A percentile compares a stretch with the other conserved stretches of the same genome.
Conservation (phyloP, 805 yeast species). For the Starmerella sp. region DNA sequence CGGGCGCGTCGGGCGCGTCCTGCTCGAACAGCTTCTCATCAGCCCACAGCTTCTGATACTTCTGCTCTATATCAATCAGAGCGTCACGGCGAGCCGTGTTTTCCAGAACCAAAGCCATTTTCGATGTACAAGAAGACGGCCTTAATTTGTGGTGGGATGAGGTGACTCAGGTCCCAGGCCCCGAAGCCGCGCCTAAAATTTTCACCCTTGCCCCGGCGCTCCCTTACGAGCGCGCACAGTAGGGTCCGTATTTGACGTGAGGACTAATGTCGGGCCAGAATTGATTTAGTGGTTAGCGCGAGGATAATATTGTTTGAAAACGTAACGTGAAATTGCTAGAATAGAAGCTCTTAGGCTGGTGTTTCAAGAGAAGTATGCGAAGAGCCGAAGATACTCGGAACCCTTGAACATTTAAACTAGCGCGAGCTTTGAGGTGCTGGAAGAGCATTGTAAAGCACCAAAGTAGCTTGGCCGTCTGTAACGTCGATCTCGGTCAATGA, state of each 20-base stretch:
- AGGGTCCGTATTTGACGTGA: too few species aligned
- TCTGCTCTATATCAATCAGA: slow-evolving; percentile 75
- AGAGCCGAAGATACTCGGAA: too few species aligned
- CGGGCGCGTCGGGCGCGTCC: slow-evolving; percentile 65
- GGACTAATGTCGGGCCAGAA: too few species aligned
- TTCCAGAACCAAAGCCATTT: slow-evolving; percentile 27
- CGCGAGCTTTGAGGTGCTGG: too few species aligned
- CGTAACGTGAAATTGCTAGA: too few species aligned
- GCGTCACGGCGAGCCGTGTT: slow-evolving; percentile 93
- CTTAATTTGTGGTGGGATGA: background rate
- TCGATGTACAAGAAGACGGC: background rate
- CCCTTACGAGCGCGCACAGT: background rate
- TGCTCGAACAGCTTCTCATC: slow-evolving; percentile 78
- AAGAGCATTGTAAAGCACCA: background rate
- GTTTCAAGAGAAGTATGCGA: too few species aligned
- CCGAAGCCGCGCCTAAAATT: background rate
- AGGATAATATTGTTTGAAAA: too few species aligned
- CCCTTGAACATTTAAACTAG: too few species aligned
- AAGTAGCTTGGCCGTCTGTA: background rate
- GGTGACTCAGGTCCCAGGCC: background rate
- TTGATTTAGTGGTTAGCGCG: too few species aligned
- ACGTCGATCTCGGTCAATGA: background rate
- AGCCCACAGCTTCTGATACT: slow-evolving; percentile 78
- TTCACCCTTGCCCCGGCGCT: background rate
- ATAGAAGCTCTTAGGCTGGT: too few species aligned